Conservation (phyloP, 352 stramenopile species). For the Phytopythium montanum region DNA sequence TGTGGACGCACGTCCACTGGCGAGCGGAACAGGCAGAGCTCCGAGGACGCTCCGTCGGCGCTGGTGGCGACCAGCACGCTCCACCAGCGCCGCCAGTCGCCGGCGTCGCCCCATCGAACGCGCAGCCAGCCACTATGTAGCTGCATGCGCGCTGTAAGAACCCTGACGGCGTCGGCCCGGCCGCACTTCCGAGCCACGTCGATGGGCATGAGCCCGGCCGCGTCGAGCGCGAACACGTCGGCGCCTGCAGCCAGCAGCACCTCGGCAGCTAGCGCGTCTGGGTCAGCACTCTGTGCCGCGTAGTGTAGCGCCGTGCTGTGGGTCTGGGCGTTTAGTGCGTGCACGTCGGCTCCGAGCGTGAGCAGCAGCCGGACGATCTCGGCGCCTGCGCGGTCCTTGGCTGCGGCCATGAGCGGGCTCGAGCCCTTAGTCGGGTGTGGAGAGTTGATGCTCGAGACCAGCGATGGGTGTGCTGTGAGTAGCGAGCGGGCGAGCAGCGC, state of each 20-base stretch:
- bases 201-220: constrained; percentile 37
- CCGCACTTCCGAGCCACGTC: constrained; percentile 36
- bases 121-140: constrained; percentile 49
- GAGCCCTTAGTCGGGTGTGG: constrained; percentile 35
- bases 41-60: constrained; percentile 19
- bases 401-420: constrained; percentile 57
- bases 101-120: constrained; percentile 15
- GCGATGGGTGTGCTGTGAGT: background rate
- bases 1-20: constrained; percentile 14
- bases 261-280: constrained; percentile 38
- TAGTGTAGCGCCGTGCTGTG: constrained; percentile 57
- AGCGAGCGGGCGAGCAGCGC: background rate
- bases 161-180: constrained; percentile 11
- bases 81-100: constrained; percentile 44
- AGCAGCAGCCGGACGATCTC: constrained; percentile 42
- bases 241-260: constrained; percentile 43
- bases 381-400: constrained; percentile 28
- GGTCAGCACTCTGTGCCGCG: constrained; percentile 41
- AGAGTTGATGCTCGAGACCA: constrained; percentile 10
- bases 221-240: constrained; percentile 37
- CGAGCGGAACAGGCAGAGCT: constrained; percentile 40
- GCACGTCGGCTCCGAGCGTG: constrained; percentile 44
- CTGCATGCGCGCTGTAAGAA: constrained; percentile 25
- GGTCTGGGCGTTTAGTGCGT: constrained; percentile 22
- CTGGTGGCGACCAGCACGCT: constrained; percentile 40